Percentiles rank a stretch among this genome's conserved stretches.
phyloP scores from a whole-genome alignment of 2,329 filamentous ascomycete species.

The Juglanconis juglandina region DNA sequence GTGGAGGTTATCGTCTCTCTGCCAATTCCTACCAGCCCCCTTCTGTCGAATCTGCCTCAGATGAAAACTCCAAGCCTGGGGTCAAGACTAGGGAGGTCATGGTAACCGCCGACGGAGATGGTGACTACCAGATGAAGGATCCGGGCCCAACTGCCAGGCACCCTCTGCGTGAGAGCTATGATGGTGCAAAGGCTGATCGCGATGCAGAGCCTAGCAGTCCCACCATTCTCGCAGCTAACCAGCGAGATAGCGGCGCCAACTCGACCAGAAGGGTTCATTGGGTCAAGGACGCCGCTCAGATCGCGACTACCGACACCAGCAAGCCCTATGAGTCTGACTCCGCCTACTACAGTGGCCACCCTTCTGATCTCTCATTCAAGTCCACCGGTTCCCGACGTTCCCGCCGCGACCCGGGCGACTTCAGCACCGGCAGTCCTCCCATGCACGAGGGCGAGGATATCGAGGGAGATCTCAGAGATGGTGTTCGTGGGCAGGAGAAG shows the following conservation, averaged over 20 bases:
- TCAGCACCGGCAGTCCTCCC: slow-evolving; percentile 16
- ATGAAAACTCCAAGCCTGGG: not conserved
- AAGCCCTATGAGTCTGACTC: not conserved
- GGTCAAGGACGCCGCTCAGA: not conserved
- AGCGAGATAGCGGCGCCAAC: not conserved
- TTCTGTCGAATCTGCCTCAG: slow-evolving; percentile 1
- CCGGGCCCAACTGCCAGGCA: not conserved
- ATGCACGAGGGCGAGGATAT: not conserved
- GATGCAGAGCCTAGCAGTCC: not conserved
- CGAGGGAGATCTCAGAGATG: not conserved
- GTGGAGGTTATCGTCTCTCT: slow-evolving; percentile 6
- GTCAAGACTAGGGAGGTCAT: not conserved
- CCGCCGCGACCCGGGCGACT: slow-evolving; percentile 13
- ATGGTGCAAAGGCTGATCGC: not conserved
- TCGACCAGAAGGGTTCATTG: slow-evolving; percentile 11
- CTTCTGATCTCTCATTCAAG: not conserved
- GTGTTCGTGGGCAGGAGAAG: not conserved
- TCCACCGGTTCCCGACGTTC: slow-evolving; percentile 4
- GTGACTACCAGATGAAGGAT: not conserved
- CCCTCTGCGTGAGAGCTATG: not conserved
- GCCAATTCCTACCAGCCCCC: slow-evolving; percentile 4
- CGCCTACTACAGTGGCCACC: not conserved
- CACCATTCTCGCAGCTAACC: not conserved
- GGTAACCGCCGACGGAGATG: not conserved
- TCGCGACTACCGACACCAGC: not conserved